Percentiles rank a stretch among this genome's conserved stretches.
Conservation (phyloP, 495 filamentous ascomycete genomes). For the Wilcoxina mikolae region DNA sequence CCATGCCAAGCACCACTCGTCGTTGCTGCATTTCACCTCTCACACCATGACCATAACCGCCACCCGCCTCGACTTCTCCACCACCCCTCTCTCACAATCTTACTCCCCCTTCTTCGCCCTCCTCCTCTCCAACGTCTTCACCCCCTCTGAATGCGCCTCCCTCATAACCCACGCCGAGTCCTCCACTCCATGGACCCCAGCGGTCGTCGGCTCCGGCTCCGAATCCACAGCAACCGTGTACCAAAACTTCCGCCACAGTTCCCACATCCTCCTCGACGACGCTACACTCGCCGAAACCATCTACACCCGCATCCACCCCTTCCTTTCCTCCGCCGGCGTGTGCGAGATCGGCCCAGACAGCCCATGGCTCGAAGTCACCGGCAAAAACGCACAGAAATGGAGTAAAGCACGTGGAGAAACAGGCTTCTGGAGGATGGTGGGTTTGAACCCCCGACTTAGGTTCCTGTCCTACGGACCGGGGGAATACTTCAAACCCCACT, state of each 20-base stretch:
- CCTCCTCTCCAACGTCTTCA: constrained; percentile 42
- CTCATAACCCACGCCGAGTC: constrained; percentile 37
- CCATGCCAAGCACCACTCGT: too few relatives aligned
- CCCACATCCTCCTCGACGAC: constrained; percentile 47
- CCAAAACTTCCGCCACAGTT: constrained; percentile 35
- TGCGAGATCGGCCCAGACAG: constrained; percentile 11
- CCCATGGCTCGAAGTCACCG: constrained; percentile 14
- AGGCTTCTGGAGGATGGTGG: constrained; percentile 29
- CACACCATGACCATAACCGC: too few relatives aligned
- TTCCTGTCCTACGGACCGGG: constrained; percentile 50
- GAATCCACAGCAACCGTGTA: background rate
- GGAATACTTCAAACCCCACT: constrained; percentile 51
- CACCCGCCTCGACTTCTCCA: constrained; percentile 33
- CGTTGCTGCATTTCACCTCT: too few relatives aligned
- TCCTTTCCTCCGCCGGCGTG: constrained; percentile 31
- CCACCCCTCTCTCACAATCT: constrained; percentile 30
- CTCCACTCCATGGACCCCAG: constrained; percentile 26
- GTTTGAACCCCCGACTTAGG: constrained; percentile 49
- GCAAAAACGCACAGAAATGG: constrained; percentile 8
- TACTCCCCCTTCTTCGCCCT: constrained; percentile 35
- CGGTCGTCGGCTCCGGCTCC: constrained; percentile 20
- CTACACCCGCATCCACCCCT: constrained; percentile 38
- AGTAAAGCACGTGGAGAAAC: constrained; percentile 26
- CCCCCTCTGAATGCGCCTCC: constrained; percentile 38
- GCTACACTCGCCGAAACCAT: constrained; percentile 37